These are phyloP conservation scores for Cladosporium sp. DNA, from an alignment of 2,329 filamentous ascomycete species.

Conservation along the genomic window DNA sequence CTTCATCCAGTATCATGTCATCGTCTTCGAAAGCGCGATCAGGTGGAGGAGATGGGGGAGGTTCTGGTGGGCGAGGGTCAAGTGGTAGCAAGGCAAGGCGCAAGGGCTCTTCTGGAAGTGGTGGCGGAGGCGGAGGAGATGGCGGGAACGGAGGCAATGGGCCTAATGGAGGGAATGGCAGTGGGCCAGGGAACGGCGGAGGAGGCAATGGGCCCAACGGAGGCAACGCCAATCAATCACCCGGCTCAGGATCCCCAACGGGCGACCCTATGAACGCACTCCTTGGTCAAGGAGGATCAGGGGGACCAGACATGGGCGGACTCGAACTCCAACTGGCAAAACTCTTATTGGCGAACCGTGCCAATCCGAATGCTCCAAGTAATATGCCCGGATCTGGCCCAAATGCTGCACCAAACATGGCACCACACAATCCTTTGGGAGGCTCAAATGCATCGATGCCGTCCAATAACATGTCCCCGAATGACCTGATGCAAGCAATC, in stretches of 20 bases:
- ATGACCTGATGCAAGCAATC: neutral
- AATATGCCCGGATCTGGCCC: neutral
- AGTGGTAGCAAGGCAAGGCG: no score
- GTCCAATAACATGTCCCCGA: neutral
- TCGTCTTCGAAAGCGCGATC: neutral
- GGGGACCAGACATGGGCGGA: neutral
- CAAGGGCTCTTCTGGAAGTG: no score
- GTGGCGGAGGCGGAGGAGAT: neutral
- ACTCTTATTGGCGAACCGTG: neutral
- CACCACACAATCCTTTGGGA: neutral
- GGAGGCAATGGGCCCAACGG: neutral
- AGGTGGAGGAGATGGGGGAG: neutral
- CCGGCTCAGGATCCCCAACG: neutral
- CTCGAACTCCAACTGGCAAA: neutral
- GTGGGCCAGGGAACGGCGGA: neutral
- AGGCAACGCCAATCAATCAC: neutral
- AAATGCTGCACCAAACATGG: neutral
- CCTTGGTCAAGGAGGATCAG: neutral
- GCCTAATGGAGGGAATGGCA: neutral
- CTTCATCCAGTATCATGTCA: neutral
- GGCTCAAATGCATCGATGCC: neutral
- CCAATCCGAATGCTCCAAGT: neutral
- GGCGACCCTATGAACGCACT: neutral
- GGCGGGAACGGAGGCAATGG: neutral
- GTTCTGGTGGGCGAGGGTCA: neutral